Evolutionary conservation across 1,284 basidiomycete genomes (phyloP), one percentile per base, ranked within the genome.

Genomic region (Ustilago bromivora): DNA sequence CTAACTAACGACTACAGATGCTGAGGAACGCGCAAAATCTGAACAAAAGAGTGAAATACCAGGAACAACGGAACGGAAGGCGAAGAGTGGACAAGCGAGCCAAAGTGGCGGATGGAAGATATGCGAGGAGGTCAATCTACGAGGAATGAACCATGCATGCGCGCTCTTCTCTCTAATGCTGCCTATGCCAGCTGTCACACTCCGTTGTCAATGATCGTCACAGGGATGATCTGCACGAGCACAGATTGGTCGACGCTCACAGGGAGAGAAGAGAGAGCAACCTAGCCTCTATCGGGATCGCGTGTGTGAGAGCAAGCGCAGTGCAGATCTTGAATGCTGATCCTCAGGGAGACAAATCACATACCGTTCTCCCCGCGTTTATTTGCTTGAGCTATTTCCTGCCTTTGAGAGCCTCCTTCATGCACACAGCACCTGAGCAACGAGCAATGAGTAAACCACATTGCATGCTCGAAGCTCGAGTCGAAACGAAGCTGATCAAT

Each of bases 91-190:
- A 7, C 43, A 19, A 13, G 12, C 2, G 47, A 28, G 11, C 31
- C 15, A 53, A 53, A 35, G n/a, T 58, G 46, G 43, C 57, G 46
- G 19, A 54, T 35, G 9, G 34, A 47, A 57, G 46, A 62, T 56
- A 69, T 69, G 66, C 61, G 57, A 62, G 66, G 66, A 58, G 66
- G 35, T 54, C 32, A 54, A 36, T 58, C 55, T 47, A 40, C 49
- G 56, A 69, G 66, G 66, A 63, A 69, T 63, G 66, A 55, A 57
- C 57, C 28, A 9, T 59, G 60, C 60, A 59, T 60, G 41, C 55
- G 47, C 46, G 15, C 15, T 51, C 57, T 23, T 38, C 40, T 23
- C 47, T 36, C 38, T 36, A 1, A 5, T 57, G 17, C 51, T 23
- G 23, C 34, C 43, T 43, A 36, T 64, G 51, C 56, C 40, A 65